These are phyloP conservation scores for Sporisorium reilianum DNA, from an alignment of 1,284 basidiomycete species.

Conservation along the genomic window DNA sequence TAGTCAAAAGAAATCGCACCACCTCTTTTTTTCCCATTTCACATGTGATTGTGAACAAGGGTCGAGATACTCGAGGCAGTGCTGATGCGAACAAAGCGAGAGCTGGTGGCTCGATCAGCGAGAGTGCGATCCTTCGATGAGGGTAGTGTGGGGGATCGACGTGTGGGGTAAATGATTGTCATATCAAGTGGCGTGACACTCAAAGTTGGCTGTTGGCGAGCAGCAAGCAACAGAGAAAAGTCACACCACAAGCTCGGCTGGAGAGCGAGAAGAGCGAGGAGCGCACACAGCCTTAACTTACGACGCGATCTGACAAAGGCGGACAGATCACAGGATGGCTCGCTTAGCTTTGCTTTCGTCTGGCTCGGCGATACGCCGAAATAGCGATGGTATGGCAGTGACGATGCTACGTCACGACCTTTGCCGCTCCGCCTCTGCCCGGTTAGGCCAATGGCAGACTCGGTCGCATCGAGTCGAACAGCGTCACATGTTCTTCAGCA, in stretches of 20 bases:
- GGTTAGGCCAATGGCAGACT: background rate
- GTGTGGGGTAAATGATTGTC: background rate
- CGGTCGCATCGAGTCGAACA: background rate
- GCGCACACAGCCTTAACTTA: background rate
- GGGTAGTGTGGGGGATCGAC: background rate
- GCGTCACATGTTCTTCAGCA: background rate
- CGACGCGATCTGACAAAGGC: background rate
- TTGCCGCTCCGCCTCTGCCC: background rate
- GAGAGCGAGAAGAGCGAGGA: background rate
- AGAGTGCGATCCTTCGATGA: background rate
- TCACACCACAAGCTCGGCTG: background rate
- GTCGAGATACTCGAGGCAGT: background rate
- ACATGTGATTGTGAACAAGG: background rate
- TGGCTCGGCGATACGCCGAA: background rate
- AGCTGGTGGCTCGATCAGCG: background rate
- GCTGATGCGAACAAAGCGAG: background rate
- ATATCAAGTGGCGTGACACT: constrained; percentile 3
- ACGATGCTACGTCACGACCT: background rate
- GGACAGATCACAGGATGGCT: background rate
- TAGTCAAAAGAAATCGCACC: constrained; percentile 18
- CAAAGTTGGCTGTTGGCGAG: background rate
- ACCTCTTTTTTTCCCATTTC: constrained; percentile 21
- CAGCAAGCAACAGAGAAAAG: background rate
- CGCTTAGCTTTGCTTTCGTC: background rate
- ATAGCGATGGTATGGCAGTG: no score